Percentiles rank a stretch among this genome's conserved stretches.
These are phyloP conservation scores for Tremellales sp. DNA, from an alignment of 1,284 basidiomycete genomes.

Conservation along the genomic window DNA sequence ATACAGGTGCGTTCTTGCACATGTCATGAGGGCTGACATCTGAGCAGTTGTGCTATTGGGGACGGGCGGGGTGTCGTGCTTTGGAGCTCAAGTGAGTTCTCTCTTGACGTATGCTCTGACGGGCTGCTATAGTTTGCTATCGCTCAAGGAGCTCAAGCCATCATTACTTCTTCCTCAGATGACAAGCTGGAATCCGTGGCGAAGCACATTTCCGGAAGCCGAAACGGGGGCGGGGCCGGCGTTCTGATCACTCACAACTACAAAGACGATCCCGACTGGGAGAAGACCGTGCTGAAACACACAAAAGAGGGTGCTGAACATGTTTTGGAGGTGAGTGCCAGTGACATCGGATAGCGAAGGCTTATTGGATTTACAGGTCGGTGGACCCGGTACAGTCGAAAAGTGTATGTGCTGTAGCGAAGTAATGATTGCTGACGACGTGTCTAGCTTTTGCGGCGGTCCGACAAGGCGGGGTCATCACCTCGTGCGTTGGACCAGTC, in stretches of 20 bases:
- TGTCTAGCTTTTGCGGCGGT: slow-evolving; percentile 47
- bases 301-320: slow-evolving; percentile 56
- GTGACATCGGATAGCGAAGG: neutral
- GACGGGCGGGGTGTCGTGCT: slow-evolving; percentile 49
- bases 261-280: slow-evolving; percentile 39
- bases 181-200: slow-evolving; percentile 41
- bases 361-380: slow-evolving; percentile 43
- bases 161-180: slow-evolving; percentile 45
- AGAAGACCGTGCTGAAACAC: slow-evolving; percentile 32
- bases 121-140: slow-evolving; percentile 50
- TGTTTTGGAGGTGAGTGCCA: slow-evolving; percentile 52
- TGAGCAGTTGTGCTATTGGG: slow-evolving; percentile 29
- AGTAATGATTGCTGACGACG: neutral
- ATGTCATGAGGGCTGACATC: neutral
- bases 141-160: slow-evolving; percentile 41
- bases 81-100: slow-evolving; percentile 38
- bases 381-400: slow-evolving; percentile 55
- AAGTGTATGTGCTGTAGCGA: slow-evolving; percentile 30
- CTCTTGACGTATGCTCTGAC: neutral
- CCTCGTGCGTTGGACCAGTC: slow-evolving; percentile 27
- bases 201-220: slow-evolving; percentile 25
- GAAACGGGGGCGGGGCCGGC: slow-evolving; percentile 3
- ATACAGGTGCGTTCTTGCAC: neutral
- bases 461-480: slow-evolving; percentile 52
- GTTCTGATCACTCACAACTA: slow-evolving; percentile 24